These are phyloP conservation scores for Corynascus novoguineensis DNA, from an alignment of 495 filamentous ascomycete species.

Conservation along the genomic window DNA sequence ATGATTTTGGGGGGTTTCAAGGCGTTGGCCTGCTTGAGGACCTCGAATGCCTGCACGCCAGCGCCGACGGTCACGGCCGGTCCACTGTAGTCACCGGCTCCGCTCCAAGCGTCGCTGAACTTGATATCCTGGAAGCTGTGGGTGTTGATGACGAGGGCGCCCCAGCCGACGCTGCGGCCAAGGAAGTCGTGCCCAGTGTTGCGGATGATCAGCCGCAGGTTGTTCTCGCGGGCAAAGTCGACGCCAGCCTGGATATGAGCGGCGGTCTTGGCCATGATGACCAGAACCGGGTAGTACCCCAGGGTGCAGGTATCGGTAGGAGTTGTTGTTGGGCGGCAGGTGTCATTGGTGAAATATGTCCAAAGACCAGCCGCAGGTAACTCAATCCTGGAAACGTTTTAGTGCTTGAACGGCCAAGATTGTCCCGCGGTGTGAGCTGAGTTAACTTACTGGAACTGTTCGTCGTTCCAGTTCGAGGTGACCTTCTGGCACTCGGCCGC, in stretches of 20 bases:
- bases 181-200: conserved; percentile 61
- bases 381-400: conserved; percentile 28
- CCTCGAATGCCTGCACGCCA: conserved; percentile 41
- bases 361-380: conserved; percentile 39
- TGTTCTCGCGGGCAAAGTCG: conserved; percentile 50
- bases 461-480: conserved; percentile 30
- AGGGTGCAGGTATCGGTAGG: conserved; percentile 47
- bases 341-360: conserved; percentile 47
- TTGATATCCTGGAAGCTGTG: conserved; percentile 52
- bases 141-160: conserved; percentile 58
- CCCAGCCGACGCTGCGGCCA: conserved; percentile 54
- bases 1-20: conserved; percentile 44
- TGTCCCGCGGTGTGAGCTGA: too few species aligned
- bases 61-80: conserved; percentile 45
- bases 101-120: conserved; percentile 34
- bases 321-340: conserved; percentile 40
- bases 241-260: conserved; percentile 46
- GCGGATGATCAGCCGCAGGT: conserved; percentile 57
- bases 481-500: conserved; percentile 33
- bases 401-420: too few species aligned
- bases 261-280: conserved; percentile 42
- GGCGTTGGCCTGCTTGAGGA: conserved; percentile 41
- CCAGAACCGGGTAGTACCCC: conserved; percentile 54
- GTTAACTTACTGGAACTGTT: conserved; percentile 39
- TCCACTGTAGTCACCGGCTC: conserved; percentile 37